phyloP scores from a whole-genome alignment of 768 basidiomycete genomes.

The Tulasnella sp. region DNA sequence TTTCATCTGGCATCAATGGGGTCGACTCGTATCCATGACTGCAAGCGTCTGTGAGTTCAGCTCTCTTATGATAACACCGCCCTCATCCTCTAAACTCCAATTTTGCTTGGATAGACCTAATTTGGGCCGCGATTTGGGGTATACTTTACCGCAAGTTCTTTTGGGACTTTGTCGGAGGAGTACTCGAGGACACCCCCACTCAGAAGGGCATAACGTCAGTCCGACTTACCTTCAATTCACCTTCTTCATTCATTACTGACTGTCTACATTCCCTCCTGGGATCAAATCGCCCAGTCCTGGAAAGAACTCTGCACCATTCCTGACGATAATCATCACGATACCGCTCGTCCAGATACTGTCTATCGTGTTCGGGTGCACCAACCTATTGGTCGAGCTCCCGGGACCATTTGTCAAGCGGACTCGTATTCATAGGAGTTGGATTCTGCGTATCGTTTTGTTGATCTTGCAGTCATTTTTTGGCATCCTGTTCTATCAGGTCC shows the following conservation, averaged over 20 bases:
- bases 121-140: conserved; percentile 79
- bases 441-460: conserved; percentile 51
- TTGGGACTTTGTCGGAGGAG: conserved; percentile 85
- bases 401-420: conserved; percentile 45
- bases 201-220: conserved; percentile 22
- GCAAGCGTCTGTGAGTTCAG: conserved; percentile 58
- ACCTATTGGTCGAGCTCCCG: conserved; percentile 65
- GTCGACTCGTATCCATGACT: conserved; percentile 55
- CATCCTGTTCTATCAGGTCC: conserved; percentile 68
- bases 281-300: conserved; percentile 40
- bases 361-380: conserved; percentile 47
- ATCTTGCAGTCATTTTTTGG: conserved; percentile 53
- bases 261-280: not conserved
- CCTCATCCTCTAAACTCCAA: not conserved
- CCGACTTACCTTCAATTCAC: not conserved
- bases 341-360: conserved; percentile 65
- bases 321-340: conserved; percentile 61
- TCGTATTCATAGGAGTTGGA: conserved; percentile 53
- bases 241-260: not conserved
- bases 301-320: conserved; percentile 49
- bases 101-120: conserved; percentile 51
- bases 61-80: not conserved
- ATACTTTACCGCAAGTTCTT: conserved; percentile 88
- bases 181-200: conserved; percentile 2
- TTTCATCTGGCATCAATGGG: conserved; percentile 71